A percentile compares a stretch with the other conserved stretches of the same genome.
These are phyloP conservation scores for Schwanniomyces vanrijiae DNA, from an alignment of 805 yeast genomes.

Conservation along the genomic window DNA sequence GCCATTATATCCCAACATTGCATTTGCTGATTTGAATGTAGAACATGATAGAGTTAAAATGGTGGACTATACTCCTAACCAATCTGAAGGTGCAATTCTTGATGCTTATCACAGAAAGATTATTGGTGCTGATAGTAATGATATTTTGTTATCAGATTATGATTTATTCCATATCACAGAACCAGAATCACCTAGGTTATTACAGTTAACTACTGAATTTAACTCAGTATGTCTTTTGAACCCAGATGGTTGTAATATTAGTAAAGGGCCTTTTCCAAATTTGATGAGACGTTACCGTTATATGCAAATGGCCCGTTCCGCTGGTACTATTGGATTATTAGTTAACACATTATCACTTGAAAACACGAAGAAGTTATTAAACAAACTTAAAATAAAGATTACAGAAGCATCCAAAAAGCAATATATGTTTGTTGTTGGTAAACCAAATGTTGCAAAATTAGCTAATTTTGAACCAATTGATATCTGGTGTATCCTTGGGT, in stretches of 20 bases:
- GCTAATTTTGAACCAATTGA: slow-evolving; percentile 96
- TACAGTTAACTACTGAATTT: slow-evolving; percentile 75
- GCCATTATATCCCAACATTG: slow-evolving; percentile 28
- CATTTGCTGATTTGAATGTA: slow-evolving; percentile 32
- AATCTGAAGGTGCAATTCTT: background rate
- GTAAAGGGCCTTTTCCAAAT: slow-evolving; percentile 70
- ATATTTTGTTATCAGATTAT: slow-evolving; percentile 38
- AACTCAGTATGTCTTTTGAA: slow-evolving; percentile 51
- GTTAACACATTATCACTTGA: slow-evolving; percentile 85
- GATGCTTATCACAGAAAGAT: slow-evolving; percentile 18
- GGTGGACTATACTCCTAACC: slow-evolving; percentile 38
- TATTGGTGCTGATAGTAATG: slow-evolving; percentile 23
- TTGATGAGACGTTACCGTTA: slow-evolving; percentile 79
- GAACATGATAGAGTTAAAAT: slow-evolving; percentile 34
- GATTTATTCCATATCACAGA: slow-evolving; percentile 65
- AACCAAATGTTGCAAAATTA: slow-evolving; percentile 94
- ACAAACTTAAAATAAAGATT: slow-evolving; percentile 59
- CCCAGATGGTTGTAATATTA: slow-evolving; percentile 28
- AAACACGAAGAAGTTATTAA: slow-evolving; percentile 68
- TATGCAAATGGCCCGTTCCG: slow-evolving; percentile 87
- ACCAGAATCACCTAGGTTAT: slow-evolving; percentile 78
- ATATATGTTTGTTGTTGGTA: slow-evolving; percentile 93
- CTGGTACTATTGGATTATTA: slow-evolving; percentile 88
- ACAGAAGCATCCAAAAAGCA: slow-evolving; percentile 83
- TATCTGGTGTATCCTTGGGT: slow-evolving; percentile 92